Base-by-base conservation (phyloP, 2,329 filamentous ascomycete genomes). In the Claviceps maximensis region DNA sequence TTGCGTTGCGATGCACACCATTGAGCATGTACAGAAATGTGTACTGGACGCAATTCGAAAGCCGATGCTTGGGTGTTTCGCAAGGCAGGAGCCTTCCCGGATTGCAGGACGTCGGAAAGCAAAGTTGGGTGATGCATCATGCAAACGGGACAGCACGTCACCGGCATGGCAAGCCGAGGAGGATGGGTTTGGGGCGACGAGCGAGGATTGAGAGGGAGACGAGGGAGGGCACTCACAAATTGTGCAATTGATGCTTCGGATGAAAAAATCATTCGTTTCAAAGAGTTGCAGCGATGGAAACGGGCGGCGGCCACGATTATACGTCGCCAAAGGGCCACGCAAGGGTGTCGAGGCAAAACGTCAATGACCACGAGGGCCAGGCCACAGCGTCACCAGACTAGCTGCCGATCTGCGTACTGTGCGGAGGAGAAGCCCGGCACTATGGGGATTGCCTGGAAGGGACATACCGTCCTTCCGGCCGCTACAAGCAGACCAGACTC, bases 401-500 rank as follows among this genome's bases (percentile, higher is more conserved):
- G 45, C 25, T 36, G 29, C 38, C 47, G 49, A 49, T 55, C 56
- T 55, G 47, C 52, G 36, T 48, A 56, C 56, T 41, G 56, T 57
- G 49, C 53, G 50, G 40, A 19, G 5, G 1, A 15, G 2, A 17
- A 4, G 10, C 2, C 15, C 10, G 12, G 21, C 52, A 49, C 45
- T 52, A 27, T 48, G 33, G n/a, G 4, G 17, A 15, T 27, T 27
- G 41, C 36, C 42, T 25, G 45, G 38, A 29, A 38, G 53, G 41
- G 19, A 33, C n/a, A n/a, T n/a, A n/a, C 54, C 45, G 17, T 27
- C 50, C 50, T 52, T 50, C 41, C 49, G 53, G 53, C 53, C 53
- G 29, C 44, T 48, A 41, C 44, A 46, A 12, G 31, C 29, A 31
- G 29, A n/a, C n/a, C n/a, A n/a, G n/a, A n/a, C n/a, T n/a, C n/a